Conservation (phyloP, 1,139 yeast species). For the Candida gigantensis region DNA sequence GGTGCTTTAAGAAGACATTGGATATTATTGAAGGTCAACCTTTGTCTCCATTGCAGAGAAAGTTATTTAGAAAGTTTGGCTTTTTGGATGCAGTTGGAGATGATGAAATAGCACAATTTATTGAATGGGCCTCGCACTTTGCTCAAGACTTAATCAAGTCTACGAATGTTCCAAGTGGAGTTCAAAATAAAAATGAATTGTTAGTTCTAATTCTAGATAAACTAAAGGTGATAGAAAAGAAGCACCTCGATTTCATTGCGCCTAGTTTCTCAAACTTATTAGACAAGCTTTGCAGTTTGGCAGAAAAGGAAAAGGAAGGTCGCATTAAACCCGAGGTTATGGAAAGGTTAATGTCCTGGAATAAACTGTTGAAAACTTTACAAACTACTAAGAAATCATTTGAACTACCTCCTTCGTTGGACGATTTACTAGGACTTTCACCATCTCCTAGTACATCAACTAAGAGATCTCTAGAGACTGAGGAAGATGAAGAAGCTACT, state of each 20-base stretch:
- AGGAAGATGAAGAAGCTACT: slow-evolving; percentile 4
- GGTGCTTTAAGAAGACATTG: slow-evolving; percentile 13
- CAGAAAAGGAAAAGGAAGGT: background rate
- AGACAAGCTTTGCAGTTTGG: background rate
- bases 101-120: slow-evolving; percentile 17
- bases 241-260: background rate
- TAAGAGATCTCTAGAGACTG: slow-evolving; percentile 7
- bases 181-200: background rate
- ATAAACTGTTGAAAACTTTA: slow-evolving; percentile 7
- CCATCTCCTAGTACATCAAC: slow-evolving; percentile 4
- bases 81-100: slow-evolving; percentile 4
- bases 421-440: slow-evolving; percentile 22
- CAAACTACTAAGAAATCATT: slow-evolving; percentile 11
- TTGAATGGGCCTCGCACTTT: slow-evolving; percentile 21
- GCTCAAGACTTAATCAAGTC: background rate
- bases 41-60: slow-evolving; percentile 2
- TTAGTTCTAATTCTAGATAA: background rate
- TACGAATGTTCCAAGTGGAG: background rate
- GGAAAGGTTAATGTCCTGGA: slow-evolving; percentile 6
- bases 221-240: slow-evolving; percentile 1
- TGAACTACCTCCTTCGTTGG: slow-evolving; percentile 26
- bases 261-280: slow-evolving; percentile 1
- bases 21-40: slow-evolving; percentile 1
- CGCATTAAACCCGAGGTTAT: background rate
- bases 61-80: slow-evolving; percentile 10